phyloP scores from a whole-genome alignment of 768 basidiomycete genomes.

The Auricularia heimuer region DNA sequence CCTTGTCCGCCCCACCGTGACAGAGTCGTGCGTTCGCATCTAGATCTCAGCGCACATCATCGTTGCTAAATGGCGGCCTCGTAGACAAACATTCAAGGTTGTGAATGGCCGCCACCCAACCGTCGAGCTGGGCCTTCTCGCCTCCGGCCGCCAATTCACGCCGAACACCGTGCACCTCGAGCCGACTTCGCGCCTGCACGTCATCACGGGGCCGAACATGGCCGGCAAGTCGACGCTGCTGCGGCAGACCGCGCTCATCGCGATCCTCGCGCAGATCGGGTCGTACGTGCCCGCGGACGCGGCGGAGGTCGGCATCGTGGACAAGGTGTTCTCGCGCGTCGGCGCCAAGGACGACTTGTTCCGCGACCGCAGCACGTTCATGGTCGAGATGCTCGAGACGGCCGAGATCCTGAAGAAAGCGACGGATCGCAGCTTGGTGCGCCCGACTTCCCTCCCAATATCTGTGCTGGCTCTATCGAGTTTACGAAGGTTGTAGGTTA shows the following conservation, averaged over 20 bases:
- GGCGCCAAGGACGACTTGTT: constrained; percentile 94
- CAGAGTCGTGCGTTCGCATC: constrained; percentile 46
- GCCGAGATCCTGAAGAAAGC: constrained; percentile 82
- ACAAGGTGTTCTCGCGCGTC: constrained; percentile 86
- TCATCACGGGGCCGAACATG: constrained; percentile 95
- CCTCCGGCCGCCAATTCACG: constrained; percentile 65
- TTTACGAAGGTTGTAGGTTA: constrained; percentile 47
- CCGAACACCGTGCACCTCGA: constrained; percentile 69
- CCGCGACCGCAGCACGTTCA: constrained; percentile 89
- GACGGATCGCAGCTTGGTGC: constrained; percentile 71
- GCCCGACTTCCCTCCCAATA: constrained; percentile 15
- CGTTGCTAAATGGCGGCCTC: no score
- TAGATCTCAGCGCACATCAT: background rate
- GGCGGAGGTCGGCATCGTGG: constrained; percentile 76
- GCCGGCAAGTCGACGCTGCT: constrained; percentile 90
- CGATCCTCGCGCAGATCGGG: constrained; percentile 85
- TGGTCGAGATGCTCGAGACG: constrained; percentile 97
- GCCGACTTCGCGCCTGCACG: constrained; percentile 54
- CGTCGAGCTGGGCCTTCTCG: constrained; percentile 79
- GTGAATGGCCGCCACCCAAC: constrained; percentile 83
- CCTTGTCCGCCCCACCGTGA: constrained; percentile 61
- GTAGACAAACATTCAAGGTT: constrained; percentile 24
- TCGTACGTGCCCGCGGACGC: constrained; percentile 86
- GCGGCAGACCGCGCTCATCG: constrained; percentile 82
- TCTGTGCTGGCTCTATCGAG: background rate